Evolutionary conservation across 2,329 filamentous ascomycete genomes (phyloP), one percentile per base, ranked within the genome.

Genomic region (Endoconidiophora laricicola): DNA sequence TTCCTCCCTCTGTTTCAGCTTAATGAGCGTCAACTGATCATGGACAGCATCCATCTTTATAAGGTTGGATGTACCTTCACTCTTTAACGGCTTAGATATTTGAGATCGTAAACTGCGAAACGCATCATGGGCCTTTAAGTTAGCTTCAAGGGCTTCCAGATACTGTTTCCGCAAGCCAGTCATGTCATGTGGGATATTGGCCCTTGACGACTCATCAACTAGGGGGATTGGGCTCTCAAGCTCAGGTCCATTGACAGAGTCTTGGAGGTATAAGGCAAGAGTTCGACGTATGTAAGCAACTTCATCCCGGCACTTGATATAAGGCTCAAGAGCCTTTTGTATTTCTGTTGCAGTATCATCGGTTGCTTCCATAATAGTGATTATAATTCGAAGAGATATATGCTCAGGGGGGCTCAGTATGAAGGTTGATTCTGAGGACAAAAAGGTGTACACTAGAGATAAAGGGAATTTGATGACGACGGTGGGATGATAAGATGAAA

Each of bases 271-370:
- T 18, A 72, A 66, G 40, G 73, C 68, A 43, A 79, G 58, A 26
- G 78, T 63, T 46, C 71, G 72, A 54, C 74, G 68, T 50, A 81
- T 73, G 44, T 72, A 71, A 36, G 69, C 65, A 45, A 70, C 67
- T 56, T 81, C 73, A 52, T 79, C 74, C 23, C 75, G 69, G 24
- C 72, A 68, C 47, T 73, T 74, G 50, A 79, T 65, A 54, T 69
- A 77, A 3, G 72, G 70, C 33, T 66, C 63, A 20, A 81, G 65
- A 16, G 33, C 24, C 24, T 44, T 33, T 42, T 48, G 29, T n/a
- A 53, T 16, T 26, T 38, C 22, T 6, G 33, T 9, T 16, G 29
- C 33, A 39, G 29, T 22, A 26, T 44, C 44, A 26, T 48, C 36
- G 16, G 26, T 18, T 16, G 47, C 26, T 6, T 37, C 45, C 52